Evolutionary conservation across 331 rosid genomes (phyloP).

Genomic region (Malus hybrid): DNA sequence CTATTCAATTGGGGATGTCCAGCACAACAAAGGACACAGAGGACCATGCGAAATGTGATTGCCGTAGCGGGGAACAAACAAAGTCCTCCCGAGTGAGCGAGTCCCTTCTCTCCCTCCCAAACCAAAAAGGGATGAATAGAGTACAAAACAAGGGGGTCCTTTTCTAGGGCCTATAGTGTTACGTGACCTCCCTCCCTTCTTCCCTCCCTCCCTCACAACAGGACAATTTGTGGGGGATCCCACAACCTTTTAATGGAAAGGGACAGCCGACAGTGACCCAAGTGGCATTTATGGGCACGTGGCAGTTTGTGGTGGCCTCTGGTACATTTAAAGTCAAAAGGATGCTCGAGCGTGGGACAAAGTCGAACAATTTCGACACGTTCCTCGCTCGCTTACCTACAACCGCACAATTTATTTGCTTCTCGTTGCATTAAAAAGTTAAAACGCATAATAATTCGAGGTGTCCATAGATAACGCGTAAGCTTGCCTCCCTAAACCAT

Average conservation of each 20-base stretch:
- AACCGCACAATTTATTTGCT: too few relatives aligned
- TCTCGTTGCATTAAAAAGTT: too few relatives aligned
- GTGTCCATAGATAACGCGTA: too few relatives aligned
- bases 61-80: neutral
- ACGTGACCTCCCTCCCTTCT: neutral
- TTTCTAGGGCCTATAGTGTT: neutral
- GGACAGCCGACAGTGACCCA: slow-evolving; percentile 10
- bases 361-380: neutral
- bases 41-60: neutral
- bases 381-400: neutral
- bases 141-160: neutral
- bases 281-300: slow-evolving; percentile 16
- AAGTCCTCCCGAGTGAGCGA: neutral
- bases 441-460: too few relatives aligned
- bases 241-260: slow-evolving; percentile 38
- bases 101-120: neutral
- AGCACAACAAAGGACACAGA: neutral
- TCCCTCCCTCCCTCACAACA: neutral
- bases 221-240: slow-evolving; percentile 24
- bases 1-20: too few relatives aligned
- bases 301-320: neutral
- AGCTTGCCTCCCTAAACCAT: too few relatives aligned
- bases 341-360: neutral
- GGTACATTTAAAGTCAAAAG: neutral
- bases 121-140: neutral